phyloP scores from a whole-genome alignment of 306 rosid genomes.

The Begonia fuchsioides region DNA sequence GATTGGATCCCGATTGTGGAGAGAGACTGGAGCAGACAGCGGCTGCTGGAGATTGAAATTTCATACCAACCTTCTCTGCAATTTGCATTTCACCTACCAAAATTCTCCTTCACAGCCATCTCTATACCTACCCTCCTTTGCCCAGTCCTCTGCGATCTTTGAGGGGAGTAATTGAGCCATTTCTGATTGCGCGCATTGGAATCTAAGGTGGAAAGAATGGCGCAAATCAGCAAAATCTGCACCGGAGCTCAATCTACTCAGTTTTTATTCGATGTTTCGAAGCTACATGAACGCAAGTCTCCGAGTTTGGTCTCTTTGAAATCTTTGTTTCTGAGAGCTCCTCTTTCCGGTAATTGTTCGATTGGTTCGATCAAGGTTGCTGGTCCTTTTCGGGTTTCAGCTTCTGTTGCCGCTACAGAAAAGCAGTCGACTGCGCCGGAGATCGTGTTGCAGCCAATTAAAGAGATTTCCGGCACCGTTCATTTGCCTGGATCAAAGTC shows the following conservation, averaged over 20 bases:
- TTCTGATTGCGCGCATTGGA: background rate
- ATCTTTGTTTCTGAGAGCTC: constrained; percentile 29
- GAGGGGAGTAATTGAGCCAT: too few species aligned
- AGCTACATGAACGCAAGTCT: constrained; percentile 41
- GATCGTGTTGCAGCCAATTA: constrained; percentile 81
- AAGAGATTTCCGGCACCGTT: constrained; percentile 68
- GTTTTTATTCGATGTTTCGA: constrained; percentile 25
- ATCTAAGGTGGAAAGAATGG: constrained; percentile 26
- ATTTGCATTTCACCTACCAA: background rate
- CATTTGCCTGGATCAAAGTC: constrained; percentile 95
- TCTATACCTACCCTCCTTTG: constrained; percentile 6
- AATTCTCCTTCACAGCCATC: too few species aligned
- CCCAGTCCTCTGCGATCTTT: constrained; percentile 9
- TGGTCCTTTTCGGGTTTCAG: constrained; percentile 33
- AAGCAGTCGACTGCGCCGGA: constrained; percentile 70
- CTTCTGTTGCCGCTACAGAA: constrained; percentile 55
- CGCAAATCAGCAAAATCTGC: constrained; percentile 55
- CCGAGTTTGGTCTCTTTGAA: constrained; percentile 31
- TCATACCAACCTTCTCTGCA: too few species aligned
- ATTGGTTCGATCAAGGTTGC: constrained; percentile 15
- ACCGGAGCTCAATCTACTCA: constrained; percentile 44
- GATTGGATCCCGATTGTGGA: too few species aligned
- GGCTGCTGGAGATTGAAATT: too few species aligned
- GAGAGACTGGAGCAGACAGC: too few species aligned
- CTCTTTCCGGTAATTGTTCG: constrained; percentile 18